A percentile compares a stretch with the other conserved stretches of the same genome.
Evolutionary conservation across 164 flowering plant species (phyloP).

Genomic region (Nelumbo lutea): DNA sequence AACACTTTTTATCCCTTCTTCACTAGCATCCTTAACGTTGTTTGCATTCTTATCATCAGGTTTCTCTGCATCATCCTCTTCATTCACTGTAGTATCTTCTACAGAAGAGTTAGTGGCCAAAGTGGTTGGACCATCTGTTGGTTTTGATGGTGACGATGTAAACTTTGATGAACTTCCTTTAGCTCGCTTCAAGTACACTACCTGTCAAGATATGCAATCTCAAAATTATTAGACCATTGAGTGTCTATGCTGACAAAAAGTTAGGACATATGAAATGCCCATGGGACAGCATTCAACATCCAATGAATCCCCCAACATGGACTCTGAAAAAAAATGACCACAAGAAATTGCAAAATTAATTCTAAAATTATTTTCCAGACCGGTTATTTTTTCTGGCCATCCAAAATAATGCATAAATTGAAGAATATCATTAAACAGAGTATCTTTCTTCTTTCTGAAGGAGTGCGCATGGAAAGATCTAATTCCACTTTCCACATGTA

Average conservation of each 20-base stretch:
- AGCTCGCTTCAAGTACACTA: constrained; percentile 61
- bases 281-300: not conserved
- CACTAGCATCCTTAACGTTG: constrained; percentile 58
- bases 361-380: not conserved
- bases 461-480: too few relatives aligned
- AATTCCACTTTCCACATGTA: not conserved
- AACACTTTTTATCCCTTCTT: constrained; percentile 84
- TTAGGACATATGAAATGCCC: not conserved
- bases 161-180: constrained; percentile 40
- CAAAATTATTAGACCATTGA: constrained; percentile 1
- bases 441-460: too few relatives aligned
- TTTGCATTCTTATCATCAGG: constrained; percentile 51
- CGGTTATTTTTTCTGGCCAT: not conserved
- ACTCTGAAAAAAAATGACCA: not conserved
- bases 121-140: constrained; percentile 31
- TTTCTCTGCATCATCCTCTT: constrained; percentile 37
- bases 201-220: constrained; percentile 43
- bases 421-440: not conserved
- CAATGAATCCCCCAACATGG: not conserved
- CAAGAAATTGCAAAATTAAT: not conserved
- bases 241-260: too few relatives aligned
- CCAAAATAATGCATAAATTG: not conserved
- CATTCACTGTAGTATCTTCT: constrained; percentile 39
- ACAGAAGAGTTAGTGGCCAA: constrained; percentile 33
- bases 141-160: constrained; percentile 31